Evolutionary conservation across 768 basidiomycete genomes (phyloP).

Genomic region (Suillus luteus): DNA sequence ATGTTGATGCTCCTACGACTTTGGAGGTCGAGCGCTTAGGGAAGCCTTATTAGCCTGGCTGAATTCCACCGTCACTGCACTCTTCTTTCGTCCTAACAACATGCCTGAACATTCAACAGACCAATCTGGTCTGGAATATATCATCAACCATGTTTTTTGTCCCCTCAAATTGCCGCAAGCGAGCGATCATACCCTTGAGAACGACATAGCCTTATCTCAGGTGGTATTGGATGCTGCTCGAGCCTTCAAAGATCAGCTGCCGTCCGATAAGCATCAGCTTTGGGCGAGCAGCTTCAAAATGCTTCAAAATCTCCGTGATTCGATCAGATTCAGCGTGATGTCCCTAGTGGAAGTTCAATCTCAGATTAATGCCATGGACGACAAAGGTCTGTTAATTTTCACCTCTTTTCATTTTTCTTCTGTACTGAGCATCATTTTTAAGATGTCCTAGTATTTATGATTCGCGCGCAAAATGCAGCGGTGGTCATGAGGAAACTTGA

Average conservation of each 20-base stretch:
- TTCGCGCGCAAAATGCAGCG: slow-evolving; percentile 51
- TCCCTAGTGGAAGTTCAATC: slow-evolving; percentile 16
- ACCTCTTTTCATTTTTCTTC: background rate
- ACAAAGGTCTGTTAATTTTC: slow-evolving; percentile 16
- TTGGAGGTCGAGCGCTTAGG: background rate
- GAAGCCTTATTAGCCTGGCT: background rate
- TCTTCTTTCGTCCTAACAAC: background rate
- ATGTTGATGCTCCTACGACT: background rate
- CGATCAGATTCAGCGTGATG: slow-evolving; percentile 10
- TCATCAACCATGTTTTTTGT: slow-evolving; percentile 45
- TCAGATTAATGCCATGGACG: slow-evolving; percentile 23
- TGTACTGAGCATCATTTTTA: slow-evolving; percentile 3
- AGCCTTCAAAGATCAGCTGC: slow-evolving; percentile 20
- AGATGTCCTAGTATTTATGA: slow-evolving; percentile 42
- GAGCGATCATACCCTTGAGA: slow-evolving; percentile 30
- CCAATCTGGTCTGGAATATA: slow-evolving; percentile 26
- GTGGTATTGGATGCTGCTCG: slow-evolving; percentile 22
- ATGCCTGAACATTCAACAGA: background rate
- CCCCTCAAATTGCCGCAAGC: slow-evolving; percentile 44
- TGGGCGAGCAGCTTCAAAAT: slow-evolving; percentile 37
- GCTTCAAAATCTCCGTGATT: slow-evolving; percentile 27
- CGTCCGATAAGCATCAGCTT: slow-evolving; percentile 11
- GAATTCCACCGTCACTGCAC: background rate
- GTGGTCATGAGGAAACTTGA: slow-evolving; percentile 40
- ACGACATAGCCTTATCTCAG: slow-evolving; percentile 31